Base-by-base conservation (phyloP, 2,329 filamentous ascomycete species). In the Claviceps paspali region DNA sequence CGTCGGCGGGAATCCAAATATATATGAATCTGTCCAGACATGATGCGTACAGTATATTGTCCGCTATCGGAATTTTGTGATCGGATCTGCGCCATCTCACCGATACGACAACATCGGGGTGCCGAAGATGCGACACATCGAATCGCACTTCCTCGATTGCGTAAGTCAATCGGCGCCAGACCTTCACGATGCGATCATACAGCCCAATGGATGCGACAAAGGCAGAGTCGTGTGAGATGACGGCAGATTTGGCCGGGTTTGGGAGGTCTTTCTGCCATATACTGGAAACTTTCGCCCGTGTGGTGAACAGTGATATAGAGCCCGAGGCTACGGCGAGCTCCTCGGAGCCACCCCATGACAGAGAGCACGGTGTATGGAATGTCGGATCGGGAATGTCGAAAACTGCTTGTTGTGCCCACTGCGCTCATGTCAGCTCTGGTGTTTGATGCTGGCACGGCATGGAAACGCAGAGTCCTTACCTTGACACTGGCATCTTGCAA, bases 1-100 rank as follows among this genome's bases (percentile, higher is more conserved):
- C 70, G 42, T 93, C 83, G 5, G 76, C 76, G 7, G 79, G 71
- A 0, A 80, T 79, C 88, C 88, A 98, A 29, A 95, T 71, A 32
- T 87, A 74, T 43, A 96, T 63, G 35, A 79, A 65, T 40, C 80
- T 77, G 53, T 98, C 91, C 11, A 76, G 70, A 48, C 85, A 92
- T 45, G 87, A 75, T 0, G 91, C 94, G 52, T 94, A 96, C 1
- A 98, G 68, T 1, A 93, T 79, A 56, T 94, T 91, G 28, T 91
- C 82, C 38, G 80, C 72, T 5, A 75, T 76, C 52, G 93, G 82
- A 26, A 88, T 83, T 11, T 75, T 62, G 51, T 91, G 76, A 43
- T 75, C 73, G 5, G 84, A 83, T 43, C 75, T 74, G 33, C 84
- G 78, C 92, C 92, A 98, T 53, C 88, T 79, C 41, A 94, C 61